phyloP scores from a whole-genome alignment of 768 basidiomycete species.

The Rubroboletus pulcherrimus region DNA sequence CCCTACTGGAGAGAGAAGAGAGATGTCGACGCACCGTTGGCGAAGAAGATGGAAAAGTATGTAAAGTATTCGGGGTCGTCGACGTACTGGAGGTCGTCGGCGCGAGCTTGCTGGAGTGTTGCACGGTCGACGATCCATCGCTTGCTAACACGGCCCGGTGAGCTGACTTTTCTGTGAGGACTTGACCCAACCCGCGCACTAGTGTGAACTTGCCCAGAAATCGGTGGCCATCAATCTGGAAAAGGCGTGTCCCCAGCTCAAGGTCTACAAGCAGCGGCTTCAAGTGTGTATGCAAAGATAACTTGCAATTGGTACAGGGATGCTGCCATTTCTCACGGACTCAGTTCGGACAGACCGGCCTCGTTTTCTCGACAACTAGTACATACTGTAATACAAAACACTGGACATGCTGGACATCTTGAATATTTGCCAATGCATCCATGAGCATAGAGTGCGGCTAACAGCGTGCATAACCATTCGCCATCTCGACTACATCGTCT shows the following conservation, averaged over 20 bases:
- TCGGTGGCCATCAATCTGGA: constrained; percentile 68
- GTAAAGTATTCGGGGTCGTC: constrained; percentile 74
- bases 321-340: background rate
- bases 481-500: background rate
- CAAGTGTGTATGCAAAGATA: background rate
- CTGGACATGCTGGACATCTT: background rate
- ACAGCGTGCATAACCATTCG: background rate
- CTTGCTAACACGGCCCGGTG: constrained; percentile 51
- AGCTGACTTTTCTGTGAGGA: constrained; percentile 11
- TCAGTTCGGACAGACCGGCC: background rate
- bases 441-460: background rate
- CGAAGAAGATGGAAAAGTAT: constrained; percentile 85
- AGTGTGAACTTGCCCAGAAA: constrained; percentile 91
- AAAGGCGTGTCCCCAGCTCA: background rate
- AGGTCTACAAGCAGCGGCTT: background rate
- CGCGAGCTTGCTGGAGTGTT: constrained; percentile 67
- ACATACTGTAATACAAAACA: background rate
- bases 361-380: background rate
- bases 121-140: constrained; percentile 88
- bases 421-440: background rate
- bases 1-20: background rate
- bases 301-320: background rate
- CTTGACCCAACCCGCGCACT: constrained; percentile 43
- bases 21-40: constrained; percentile 53
- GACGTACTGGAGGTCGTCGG: constrained; percentile 75